phyloP scores from a whole-genome alignment of 148 eudicot genomes.

The Persicaria maculosa region DNA sequence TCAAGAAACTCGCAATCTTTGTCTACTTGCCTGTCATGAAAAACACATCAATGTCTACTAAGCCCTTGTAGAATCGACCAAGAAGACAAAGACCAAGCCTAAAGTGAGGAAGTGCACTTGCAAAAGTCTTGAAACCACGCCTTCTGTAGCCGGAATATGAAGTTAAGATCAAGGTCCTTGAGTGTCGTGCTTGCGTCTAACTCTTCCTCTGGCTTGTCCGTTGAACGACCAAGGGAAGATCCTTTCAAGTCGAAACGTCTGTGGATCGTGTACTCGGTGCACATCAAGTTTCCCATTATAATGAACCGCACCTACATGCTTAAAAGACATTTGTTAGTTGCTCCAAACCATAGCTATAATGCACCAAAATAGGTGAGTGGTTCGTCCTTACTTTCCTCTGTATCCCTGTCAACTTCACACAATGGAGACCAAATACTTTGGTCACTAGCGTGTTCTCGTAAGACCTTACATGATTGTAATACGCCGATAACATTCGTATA shows the following conservation, averaged over 20 bases:
- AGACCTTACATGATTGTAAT: conserved; percentile 75
- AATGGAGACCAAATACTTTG: conserved; percentile 85
- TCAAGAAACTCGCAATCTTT: conserved; percentile 21
- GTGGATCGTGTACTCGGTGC: conserved; percentile 67
- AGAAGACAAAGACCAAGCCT: neutral
- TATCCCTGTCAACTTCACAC: conserved; percentile 77
- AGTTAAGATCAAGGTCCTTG: conserved; percentile 94
- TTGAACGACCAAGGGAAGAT: conserved; percentile 87
- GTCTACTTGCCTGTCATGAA: conserved; percentile 15
- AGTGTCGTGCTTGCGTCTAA: conserved; percentile 82
- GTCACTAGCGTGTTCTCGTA: conserved; percentile 86
- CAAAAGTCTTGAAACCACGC: conserved; percentile 94
- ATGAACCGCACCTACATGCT: conserved; percentile 76
- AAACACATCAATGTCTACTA: neutral
- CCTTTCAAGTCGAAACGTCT: conserved; percentile 92
- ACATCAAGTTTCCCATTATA: conserved; percentile 92
- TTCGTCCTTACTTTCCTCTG: conserved; percentile 63
- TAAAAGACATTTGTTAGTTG: conserved; percentile 5
- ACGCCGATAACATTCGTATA: conserved; percentile 78
- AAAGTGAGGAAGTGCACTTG: conserved; percentile 30
- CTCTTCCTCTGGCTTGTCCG: conserved; percentile 81
- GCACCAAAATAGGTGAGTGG: neutral
- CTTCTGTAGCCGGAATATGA: conserved; percentile 66
- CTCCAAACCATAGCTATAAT: neutral
- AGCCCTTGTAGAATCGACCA: neutral